Base-by-base conservation (phyloP, 768 basidiomycete genomes). In the Hemileccinum impolitum region DNA sequence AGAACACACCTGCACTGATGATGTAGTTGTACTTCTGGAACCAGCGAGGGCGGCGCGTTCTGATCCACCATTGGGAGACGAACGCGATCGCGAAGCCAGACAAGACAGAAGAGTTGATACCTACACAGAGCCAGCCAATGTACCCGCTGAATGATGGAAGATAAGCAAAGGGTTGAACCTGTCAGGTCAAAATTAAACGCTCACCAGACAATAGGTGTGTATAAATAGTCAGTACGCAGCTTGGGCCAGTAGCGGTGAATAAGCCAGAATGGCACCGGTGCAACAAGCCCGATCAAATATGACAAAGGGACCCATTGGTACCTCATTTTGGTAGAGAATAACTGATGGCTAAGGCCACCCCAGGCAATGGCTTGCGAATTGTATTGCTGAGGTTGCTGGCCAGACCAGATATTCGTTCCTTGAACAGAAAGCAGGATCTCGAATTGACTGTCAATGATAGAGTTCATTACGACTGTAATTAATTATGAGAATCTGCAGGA, bases 391-490 rank as follows among this genome's bases (percentile, higher is more conserved):
- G 60, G 52, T 45, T 64, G 64, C 14, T 66, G 65, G 0, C 65
- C 66, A 0, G 66, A 64, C 65, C 66, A 66, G 23, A 66, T 60
- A 37, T 61, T 60, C 25, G 82, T 80, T 30, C 81, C 81, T 55
- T 84, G 69, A 1, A 79, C 72, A 6, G 74, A 76, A 21, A 82
- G 64, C 4, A 85, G 61, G 21, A 80, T 76, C 0, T 73, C 71
- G 1, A 73, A 70, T 39, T 81, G 77, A 37, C 63, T 71, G 43
- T 72, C 68, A 57, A 85, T 72, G 51, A 85, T 78, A 1, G 73
- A 72, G 53, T 79, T 81, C 81, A 82, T 82, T 43, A 85, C 56
- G 40, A 82, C 75, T 67, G 72, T 57, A 73, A 43, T 72, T 56
- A 23, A 8, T 1, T 21, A 28, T 45, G n/a, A 54, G 37, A 48